Evolutionary conservation across 169 alveolate species (phyloP).

Genomic region (Plasmodium ovale): DNA sequence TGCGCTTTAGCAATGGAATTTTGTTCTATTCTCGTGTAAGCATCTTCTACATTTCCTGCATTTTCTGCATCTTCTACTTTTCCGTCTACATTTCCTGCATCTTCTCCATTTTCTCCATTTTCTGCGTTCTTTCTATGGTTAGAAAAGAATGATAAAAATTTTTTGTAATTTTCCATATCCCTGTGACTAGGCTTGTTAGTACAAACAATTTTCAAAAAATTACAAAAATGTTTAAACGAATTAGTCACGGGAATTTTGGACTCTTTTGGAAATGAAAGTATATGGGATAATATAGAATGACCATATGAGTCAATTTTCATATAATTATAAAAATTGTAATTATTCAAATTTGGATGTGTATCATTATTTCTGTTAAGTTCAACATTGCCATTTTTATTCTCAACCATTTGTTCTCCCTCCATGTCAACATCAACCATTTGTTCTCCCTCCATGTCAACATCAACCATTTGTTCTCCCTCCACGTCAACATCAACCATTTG

Average conservation of each 20-base stretch:
- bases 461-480: not conserved
- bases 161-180: constrained; percentile 37
- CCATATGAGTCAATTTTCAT: constrained; percentile 65
- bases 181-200: constrained; percentile 30
- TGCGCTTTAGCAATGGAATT: too few species aligned
- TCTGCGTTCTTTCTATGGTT: not conserved
- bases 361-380: not conserved
- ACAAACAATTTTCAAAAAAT: constrained; percentile 46
- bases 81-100: not conserved
- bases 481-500: not conserved
- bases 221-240: constrained; percentile 48
- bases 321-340: constrained; percentile 66
- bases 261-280: constrained; percentile 61
- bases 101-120: not conserved
- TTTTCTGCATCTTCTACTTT: not conserved
- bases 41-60: not conserved
- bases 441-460: not conserved
- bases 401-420: not conserved
- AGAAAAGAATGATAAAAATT: constrained; percentile 5
- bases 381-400: not conserved
- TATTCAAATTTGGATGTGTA: constrained; percentile 10
- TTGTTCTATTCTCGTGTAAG: not conserved
- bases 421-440: not conserved
- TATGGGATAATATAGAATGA: constrained; percentile 27
- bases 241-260: constrained; percentile 26